Base-by-base conservation (phyloP, 1,284 basidiomycete species). In the Neolentinus lepideus region DNA sequence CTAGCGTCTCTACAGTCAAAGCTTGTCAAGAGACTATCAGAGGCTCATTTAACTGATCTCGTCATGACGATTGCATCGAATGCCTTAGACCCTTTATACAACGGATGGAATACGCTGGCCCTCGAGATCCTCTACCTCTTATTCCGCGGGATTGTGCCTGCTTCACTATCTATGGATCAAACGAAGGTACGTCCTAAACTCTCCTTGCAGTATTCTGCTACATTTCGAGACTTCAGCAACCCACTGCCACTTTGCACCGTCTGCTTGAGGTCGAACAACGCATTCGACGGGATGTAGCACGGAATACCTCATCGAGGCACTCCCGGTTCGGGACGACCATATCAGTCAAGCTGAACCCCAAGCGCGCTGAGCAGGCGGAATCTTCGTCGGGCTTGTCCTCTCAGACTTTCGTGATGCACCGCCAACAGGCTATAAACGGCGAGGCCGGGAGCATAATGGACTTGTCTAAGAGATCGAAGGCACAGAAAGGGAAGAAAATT, bases 291-390 rank as follows among this genome's bases (percentile, higher is more conserved):
- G 74, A 84, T 56, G 66, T 80, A 12, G 73, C 80, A 0, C 79
- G 84, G 35, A 79, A 79, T 52, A 77, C 84, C 1, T 78, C 84
- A n/a, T 89, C 92, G 16, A 81, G 94, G 26, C 94, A 98, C 70
- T 92, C 92, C 24, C 83, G 94, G 36, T 98, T 98, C 69, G 94
- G 94, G 0, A 97, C 94, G 0, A 96, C 94, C 1, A 86, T 97
- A 59, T 73, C 87, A 12, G 86, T 97, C 52, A 81, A 78, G 59
- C 73, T 85, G 63, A 83, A 89, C 57, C 68, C 82, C 22, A 77
- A 75, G 64, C 80, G 67, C 73, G 72, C 4, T 45, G 55, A 57
- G 57, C 57, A 26, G 54, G 58, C 3, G 63, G 58, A 69, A 52
- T 47, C 36, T 48, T 9, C 12, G 35, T 27, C 24, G n/a, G 58